Percentiles rank a stretch among this genome's conserved stretches.
Evolutionary conservation across 164 flowering plant genomes (phyloP).

Genomic region (Sextonia rubra): DNA sequence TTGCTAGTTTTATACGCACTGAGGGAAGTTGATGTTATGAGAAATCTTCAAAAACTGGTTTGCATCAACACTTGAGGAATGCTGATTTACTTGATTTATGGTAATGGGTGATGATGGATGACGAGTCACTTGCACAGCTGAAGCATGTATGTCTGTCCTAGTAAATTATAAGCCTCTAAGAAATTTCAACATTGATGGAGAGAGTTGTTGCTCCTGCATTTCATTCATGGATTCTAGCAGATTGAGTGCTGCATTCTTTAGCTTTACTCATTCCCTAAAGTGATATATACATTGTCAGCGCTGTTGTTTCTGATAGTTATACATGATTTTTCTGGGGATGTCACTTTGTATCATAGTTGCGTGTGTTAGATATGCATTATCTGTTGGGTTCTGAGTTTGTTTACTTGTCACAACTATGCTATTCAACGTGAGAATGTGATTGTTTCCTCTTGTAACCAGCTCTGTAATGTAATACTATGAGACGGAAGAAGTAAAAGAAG

Average conservation of each 20-base stretch:
- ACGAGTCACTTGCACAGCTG: neutral
- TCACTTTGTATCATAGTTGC: neutral
- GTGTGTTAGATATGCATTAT: neutral
- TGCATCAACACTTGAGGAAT: neutral
- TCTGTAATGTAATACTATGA: neutral
- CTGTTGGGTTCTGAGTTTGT: neutral
- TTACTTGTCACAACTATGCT: no score
- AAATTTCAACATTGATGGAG: neutral
- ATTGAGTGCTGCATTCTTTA: neutral
- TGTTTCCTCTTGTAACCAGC: no score
- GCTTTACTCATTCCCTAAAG: neutral
- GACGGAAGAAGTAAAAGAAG: neutral
- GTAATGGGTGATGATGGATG: neutral
- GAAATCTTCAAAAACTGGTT: neutral
- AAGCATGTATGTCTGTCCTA: neutral
- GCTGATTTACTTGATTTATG: neutral
- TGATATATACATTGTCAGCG: neutral
- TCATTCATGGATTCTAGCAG: neutral
- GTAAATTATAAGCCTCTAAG: neutral
- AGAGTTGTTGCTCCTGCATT: neutral
- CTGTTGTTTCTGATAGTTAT: no score
- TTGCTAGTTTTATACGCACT: neutral
- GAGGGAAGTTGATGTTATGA: neutral
- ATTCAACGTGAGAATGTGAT: neutral
- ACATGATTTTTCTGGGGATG: neutral